Evolutionary conservation across 257 asterid genomes (phyloP), one percentile per base, ranked within the genome.

Genomic region (Agastache rugosa): DNA sequence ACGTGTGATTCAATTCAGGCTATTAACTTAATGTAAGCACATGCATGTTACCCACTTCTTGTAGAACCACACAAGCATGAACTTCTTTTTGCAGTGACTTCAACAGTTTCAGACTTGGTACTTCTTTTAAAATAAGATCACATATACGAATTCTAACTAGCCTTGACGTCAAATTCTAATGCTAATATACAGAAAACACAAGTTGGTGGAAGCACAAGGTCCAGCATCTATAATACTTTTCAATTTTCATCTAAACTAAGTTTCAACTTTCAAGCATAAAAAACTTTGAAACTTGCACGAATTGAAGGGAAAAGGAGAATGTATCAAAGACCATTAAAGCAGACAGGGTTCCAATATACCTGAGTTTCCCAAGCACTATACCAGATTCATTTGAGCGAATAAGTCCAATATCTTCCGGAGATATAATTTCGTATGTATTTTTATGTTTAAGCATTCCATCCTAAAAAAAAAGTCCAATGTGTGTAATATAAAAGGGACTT

Each of bases 341-440:
- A 69, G 47, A 23, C 19, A 29, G 27, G 44, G 55, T 55, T 67
- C 29, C 69, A 70, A 67, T 74, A 56, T 74, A 90, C 97, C 98
- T 89, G 73, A 90, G 93, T 83, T 93, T 93, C 51, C 98, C 98
- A 8, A 93, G 98, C 74, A 91, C 93, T 75, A 93, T 90, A 41
- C 98, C 98, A 77, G 96, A 93, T 80, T 93, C 95, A 80, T 73
- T 90, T 67, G 87, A 82, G 44, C 97, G 96, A 19, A 79, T 62
- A 71, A 90, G 97, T 78, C 98, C 98, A 83, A 93, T 88, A 82
- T 93, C 98, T 80, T 90, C 96, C 11, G 96, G 97, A 77, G 97
- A 80, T 29, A 93, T 90, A 67, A 93, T 93, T 86, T 93, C 98
- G 76, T 93, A 93, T 53, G 98, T 93, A 72, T 77, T 83, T 83